Evolutionary conservation across 495 filamentous ascomycete genomes (phyloP), one percentile per base, ranked within the genome.

Genomic region (Daldinia caldariorum): DNA sequence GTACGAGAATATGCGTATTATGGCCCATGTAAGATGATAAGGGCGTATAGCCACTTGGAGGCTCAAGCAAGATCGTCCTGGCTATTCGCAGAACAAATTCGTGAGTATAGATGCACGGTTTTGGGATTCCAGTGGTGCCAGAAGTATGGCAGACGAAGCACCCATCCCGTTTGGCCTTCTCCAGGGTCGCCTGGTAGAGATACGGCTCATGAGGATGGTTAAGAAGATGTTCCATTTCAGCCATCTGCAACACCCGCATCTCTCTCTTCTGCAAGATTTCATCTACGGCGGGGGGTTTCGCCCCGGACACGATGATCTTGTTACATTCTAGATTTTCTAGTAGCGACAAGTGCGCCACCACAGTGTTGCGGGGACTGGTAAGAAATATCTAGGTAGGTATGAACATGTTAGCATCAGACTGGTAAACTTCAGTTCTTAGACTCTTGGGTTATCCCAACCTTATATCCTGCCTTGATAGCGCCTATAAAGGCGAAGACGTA

Each of bases 121-220:
- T 47, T 1, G 43, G 43, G 6, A 47, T 22, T 22, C 43, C 43
- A 47, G 43, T 47, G 1, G 43, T 47, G 3, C 43, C 43, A 47
- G 43, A 47, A 47, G 43, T 47, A 22, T 47, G 43, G 10, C 43
- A 47, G 43, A 47, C 43, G 18, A 47, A 47, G 10, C 16, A 47
- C 22, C 43, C 43, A 12, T 22, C 43, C 43, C 43, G 9, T 47
- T 47, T 47, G 14, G 43, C 43, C 12, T 47, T 22, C 9, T 47
- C 43, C 9, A 47, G 18, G 22, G 18, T 22, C 10, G 43, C 22
- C 20, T 47, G 18, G 6, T 47, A 47, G 8, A 47, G 43, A 47
- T 47, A 47, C 4, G 43, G 43, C 18, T 47, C 43, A 47, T 47
- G 10, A 47, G 9, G 9, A 47, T 22, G 43, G 9, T 9, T 47